Evolutionary conservation across 2,329 filamentous ascomycete species (phyloP), one percentile per base, ranked within the genome.

Genomic region (Teratosphaeria zuluensis): DNA sequence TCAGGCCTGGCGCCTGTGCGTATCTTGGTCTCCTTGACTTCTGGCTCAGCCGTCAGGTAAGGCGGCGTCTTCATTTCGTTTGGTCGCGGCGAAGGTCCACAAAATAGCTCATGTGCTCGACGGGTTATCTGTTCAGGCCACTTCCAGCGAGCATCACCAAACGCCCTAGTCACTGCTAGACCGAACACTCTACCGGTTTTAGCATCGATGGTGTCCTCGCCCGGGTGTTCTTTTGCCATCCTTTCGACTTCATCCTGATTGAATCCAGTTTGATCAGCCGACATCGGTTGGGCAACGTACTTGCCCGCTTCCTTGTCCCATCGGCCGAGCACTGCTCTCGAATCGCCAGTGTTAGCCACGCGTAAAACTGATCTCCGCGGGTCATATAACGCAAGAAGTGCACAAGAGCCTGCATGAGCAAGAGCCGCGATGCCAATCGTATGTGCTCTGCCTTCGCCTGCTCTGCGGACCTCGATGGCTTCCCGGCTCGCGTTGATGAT

Each of bases 71-170:
- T 70, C 66, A 64, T 65, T 58, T 65, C 70, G 14, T 76, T 72
- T 1, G 81, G 78, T 0, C 77, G 72, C 0, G 76, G 76, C 1
- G 59, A 52, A n/a, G 77, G 77, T 53, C 79, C 81, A 67, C 76
- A 81, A 71, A 77, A 84, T 55, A 76, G 75, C 58, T 70, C 66
- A 62, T 77, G 74, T 19, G 78, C 72, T 2, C 75, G 69, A 35
- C 73, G 68, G 59, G 80, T 75, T 5, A 82, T 70, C 2, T 79
- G 75, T 14, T 78, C 67, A 3, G 80, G 69, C 83, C 84, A 88
- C 69, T 89, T 89, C 83, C 84, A 88, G 59, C 81, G 77, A 55
- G 80, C 77, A 67, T 89, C 86, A 16, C 87, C 87, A 67, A 90
- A 89, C 0, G 84, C 85, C 4, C 86, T 78, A 0, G 85, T 84